Conservation (phyloP, 352 stramenopile species). For the Phytophthora colocasiae region DNA sequence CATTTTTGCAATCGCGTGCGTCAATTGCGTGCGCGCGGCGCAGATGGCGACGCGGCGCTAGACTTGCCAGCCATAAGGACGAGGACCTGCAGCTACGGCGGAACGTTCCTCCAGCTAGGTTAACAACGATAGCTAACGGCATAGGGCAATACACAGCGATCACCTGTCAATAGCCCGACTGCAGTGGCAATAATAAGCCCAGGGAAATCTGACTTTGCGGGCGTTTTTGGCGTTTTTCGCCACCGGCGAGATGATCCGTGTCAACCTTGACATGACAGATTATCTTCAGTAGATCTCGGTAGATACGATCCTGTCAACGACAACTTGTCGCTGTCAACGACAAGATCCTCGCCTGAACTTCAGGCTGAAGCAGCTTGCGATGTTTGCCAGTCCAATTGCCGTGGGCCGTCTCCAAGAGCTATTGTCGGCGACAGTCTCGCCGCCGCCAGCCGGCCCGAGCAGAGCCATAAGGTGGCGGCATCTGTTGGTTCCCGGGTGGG, state of each 20-base stretch:
- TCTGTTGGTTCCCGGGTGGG: slow-evolving; percentile 14
- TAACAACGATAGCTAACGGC: slow-evolving; percentile 25
- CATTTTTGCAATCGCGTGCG: slow-evolving; percentile 37
- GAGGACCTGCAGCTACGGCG: slow-evolving; percentile 28
- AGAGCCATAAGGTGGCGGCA: slow-evolving; percentile 25
- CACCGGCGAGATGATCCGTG: slow-evolving; percentile 20
- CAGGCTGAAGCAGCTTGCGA: too few species aligned
- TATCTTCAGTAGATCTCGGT: not conserved
- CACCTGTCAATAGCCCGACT: not conserved
- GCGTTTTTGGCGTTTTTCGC: not conserved
- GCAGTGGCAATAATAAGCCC: not conserved
- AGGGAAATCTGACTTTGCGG: not conserved
- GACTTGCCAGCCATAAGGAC: slow-evolving; percentile 27
- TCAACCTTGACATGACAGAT: slow-evolving; percentile 11
- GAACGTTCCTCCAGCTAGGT: slow-evolving; percentile 28
- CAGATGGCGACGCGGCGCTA: slow-evolving; percentile 11
- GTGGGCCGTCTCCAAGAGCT: not conserved
- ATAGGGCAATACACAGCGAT: slow-evolving; percentile 1
- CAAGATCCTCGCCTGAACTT: not conserved
- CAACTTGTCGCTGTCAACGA: slow-evolving; percentile 1
- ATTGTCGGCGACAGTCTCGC: too few species aligned
- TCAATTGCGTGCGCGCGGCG: slow-evolving; percentile 19
- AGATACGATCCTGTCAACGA: slow-evolving; percentile 18
- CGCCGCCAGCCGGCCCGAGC: slow-evolving; percentile 1
- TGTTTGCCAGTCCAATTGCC: not conserved